Percentiles rank a stretch among this genome's conserved stretches.
These are phyloP conservation scores for Camellia lanceoleosa DNA, from an alignment of 148 eudicot species.

Conservation along the genomic window DNA sequence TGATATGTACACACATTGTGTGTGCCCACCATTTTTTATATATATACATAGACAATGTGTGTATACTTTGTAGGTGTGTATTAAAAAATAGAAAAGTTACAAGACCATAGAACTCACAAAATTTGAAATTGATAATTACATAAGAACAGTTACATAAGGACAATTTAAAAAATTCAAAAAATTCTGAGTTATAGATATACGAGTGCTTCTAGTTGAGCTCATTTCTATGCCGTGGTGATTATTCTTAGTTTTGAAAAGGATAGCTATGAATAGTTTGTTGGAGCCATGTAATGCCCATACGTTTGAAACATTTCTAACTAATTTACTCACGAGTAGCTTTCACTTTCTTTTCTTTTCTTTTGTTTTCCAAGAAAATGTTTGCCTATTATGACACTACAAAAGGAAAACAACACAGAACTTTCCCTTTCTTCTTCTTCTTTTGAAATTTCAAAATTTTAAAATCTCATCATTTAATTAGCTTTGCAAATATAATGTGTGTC, in stretches of 20 bases:
- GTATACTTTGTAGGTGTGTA: too few species aligned
- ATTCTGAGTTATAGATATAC: too few species aligned
- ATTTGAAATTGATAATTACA: too few species aligned
- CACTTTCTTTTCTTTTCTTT: not conserved
- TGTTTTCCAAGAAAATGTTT: slow-evolving; percentile 4
- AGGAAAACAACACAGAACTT: not conserved
- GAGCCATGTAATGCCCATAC: not conserved
- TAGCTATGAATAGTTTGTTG: not conserved
- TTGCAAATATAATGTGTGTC: too few species aligned
- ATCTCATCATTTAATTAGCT: not conserved
- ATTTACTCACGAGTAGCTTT: not conserved
- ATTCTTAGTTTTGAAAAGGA: not conserved
- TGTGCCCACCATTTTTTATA: too few species aligned
- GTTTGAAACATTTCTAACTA: slow-evolving; percentile 10
- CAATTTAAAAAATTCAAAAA: too few species aligned
- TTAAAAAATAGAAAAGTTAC: too few species aligned
- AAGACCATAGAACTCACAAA: too few species aligned
- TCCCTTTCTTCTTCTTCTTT: not conserved
- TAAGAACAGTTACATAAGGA: too few species aligned
- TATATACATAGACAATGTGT: too few species aligned
- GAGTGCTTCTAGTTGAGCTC: too few species aligned
- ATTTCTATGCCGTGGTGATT: not conserved
- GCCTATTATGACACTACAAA: slow-evolving; percentile 3
- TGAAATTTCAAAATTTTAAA: not conserved
- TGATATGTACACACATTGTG: too few species aligned